A percentile compares a stretch with the other conserved stretches of the same genome.
Evolutionary conservation across 2,329 filamentous ascomycete genomes (phyloP).

Genomic region (Purpureocillium lavendulum): DNA sequence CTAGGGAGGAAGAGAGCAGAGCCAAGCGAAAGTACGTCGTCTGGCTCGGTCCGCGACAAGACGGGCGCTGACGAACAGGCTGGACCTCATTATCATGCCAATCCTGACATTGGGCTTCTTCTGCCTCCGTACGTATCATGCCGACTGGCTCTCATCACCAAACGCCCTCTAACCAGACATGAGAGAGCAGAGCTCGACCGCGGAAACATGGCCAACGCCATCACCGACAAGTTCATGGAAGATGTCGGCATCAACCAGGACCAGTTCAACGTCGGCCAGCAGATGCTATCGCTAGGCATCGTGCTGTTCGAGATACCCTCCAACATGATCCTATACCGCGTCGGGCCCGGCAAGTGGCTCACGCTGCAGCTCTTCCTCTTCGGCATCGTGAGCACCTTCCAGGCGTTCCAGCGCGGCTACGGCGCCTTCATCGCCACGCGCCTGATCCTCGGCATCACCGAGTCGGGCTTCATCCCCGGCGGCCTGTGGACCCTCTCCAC

Average conservation of each 20-base stretch:
- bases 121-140: slow-evolving; percentile 25
- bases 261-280: slow-evolving; percentile 43
- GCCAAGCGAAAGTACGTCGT: slow-evolving; percentile 28
- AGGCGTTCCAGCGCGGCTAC: slow-evolving; percentile 40
- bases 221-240: slow-evolving; percentile 39
- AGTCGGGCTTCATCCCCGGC: slow-evolving; percentile 48
- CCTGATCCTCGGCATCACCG: slow-evolving; percentile 42
- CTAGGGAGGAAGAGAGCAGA: slow-evolving; percentile 22
- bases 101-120: slow-evolving; percentile 33
- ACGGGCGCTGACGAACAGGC: too few species aligned
- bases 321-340: slow-evolving; percentile 25
- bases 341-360: slow-evolving; percentile 41
- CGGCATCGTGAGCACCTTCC: slow-evolving; percentile 44
- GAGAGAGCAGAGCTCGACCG: slow-evolving; percentile 24
- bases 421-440: slow-evolving; percentile 39
- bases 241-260: slow-evolving; percentile 42
- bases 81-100: slow-evolving; percentile 34
- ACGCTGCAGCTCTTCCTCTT: slow-evolving; percentile 44
- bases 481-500: slow-evolving; percentile 41
- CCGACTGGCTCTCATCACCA: neutral
- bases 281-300: slow-evolving; percentile 41
- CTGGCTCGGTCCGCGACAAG: too few species aligned
- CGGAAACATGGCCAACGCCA: slow-evolving; percentile 36
- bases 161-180: neutral
- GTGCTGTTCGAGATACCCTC: slow-evolving; percentile 33